Conservation (phyloP, 306 rosid genomes). For the Prunus fruticosa region DNA sequence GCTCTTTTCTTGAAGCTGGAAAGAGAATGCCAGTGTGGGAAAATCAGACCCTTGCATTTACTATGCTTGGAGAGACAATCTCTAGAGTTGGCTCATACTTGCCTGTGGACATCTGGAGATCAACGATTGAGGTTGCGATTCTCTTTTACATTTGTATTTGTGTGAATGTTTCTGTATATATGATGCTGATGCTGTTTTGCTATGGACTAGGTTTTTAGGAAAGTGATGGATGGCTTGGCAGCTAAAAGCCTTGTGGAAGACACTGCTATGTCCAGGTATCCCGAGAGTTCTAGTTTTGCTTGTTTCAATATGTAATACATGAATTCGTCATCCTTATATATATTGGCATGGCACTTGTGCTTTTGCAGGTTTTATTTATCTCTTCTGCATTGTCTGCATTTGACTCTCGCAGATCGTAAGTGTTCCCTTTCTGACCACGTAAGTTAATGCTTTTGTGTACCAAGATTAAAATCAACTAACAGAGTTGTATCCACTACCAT, state of each 20-base stretch:
- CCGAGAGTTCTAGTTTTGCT: neutral
- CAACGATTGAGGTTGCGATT: conserved; percentile 60
- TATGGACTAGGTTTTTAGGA: conserved; percentile 61
- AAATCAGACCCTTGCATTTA: conserved; percentile 60
- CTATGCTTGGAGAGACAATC: conserved; percentile 67
- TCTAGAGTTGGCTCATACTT: conserved; percentile 60
- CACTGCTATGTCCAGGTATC: conserved; percentile 65
- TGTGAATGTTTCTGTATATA: neutral
- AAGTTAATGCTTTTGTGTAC: conserved; percentile 33
- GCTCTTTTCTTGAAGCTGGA: conserved; percentile 27
- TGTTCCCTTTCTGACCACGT: conserved; percentile 83
- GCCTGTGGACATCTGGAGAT: conserved; percentile 68
- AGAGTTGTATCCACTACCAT: conserved; percentile 3
- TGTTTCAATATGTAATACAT: neutral
- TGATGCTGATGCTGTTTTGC: conserved; percentile 21
- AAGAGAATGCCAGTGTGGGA: conserved; percentile 53
- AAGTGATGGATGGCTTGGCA: conserved; percentile 75
- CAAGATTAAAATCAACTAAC: conserved; percentile 5
- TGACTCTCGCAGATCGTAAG: conserved; percentile 63
- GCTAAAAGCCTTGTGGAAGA: conserved; percentile 57
- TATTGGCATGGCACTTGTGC: conserved; percentile 23
- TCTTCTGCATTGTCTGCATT: conserved; percentile 71
- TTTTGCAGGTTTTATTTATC: conserved; percentile 77
- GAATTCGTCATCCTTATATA: conserved; percentile 18
- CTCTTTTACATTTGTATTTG: neutral